Evolutionary conservation across 148 eudicot species (phyloP).

Genomic region (Vaccinium corymbosum): DNA sequence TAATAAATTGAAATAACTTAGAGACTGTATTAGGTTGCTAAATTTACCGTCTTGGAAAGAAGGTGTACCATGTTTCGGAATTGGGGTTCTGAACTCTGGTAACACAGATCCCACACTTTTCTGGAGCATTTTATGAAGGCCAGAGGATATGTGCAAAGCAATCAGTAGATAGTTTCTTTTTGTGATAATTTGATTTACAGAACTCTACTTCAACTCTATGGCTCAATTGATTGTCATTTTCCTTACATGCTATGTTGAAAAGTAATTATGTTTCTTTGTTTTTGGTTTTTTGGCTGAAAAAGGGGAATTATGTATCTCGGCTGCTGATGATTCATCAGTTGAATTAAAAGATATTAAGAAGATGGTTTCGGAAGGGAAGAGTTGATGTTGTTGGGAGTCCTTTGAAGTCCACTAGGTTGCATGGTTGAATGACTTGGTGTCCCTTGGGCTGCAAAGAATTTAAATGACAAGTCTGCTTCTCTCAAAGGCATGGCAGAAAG

Average conservation of each 20-base stretch:
- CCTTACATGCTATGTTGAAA: too few species aligned
- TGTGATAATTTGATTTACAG: not conserved
- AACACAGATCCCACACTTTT: too few species aligned
- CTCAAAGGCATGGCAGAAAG: conserved; percentile 22
- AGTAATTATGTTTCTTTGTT: not conserved
- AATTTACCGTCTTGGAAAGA: too few species aligned
- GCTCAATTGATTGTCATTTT: too few species aligned
- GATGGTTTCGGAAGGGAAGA: conserved; percentile 46
- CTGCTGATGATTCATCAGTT: conserved; percentile 36
- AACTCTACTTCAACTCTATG: too few species aligned
- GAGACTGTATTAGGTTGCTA: too few species aligned
- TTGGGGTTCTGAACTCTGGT: too few species aligned
- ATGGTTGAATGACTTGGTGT: conserved; percentile 61
- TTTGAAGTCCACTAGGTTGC: conserved; percentile 79
- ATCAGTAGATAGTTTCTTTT: too few species aligned
- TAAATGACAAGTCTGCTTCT: conserved; percentile 19
- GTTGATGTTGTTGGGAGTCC: conserved; percentile 68
- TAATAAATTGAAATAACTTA: too few species aligned
- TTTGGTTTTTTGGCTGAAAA: conserved; percentile 73
- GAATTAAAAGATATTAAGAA: conserved; percentile 46
- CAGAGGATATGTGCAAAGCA: too few species aligned
- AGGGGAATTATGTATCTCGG: conserved; percentile 57
- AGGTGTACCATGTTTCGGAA: too few species aligned
- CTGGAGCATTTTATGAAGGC: too few species aligned
- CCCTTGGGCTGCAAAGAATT: conserved; percentile 58